Base-by-base conservation (phyloP, 2,329 filamentous ascomycete species). In the Aspergillus vadensis region DNA sequence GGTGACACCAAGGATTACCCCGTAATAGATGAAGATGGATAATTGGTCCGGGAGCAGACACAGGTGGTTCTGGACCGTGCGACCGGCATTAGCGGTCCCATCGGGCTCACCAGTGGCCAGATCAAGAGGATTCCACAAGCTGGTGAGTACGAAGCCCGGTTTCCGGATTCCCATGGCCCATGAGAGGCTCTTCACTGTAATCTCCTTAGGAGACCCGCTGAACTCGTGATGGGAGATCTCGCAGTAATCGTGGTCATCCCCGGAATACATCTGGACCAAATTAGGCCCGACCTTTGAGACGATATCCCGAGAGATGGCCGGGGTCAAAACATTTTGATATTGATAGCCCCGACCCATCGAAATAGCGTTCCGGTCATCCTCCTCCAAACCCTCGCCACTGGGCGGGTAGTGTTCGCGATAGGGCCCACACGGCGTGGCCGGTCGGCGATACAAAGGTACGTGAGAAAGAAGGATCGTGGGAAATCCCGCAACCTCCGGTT, bases 211-310 rank as follows among this genome's bases (percentile, higher is more conserved):
- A 0, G 81, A 79, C 36, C 83, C 83, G 64, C 87, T 87, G 61
- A 88, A 86, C 17, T 86, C 83, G 2, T 87, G 86, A 75, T 99
- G 95, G 0, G 88, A 83, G 6, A 98, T 80, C 70, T 97, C 93
- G 78, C 95, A 99, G 79, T 98, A 97, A 79, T 99, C 95, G 79
- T 99, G 95, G 72, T 99, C 95, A 69, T 99, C 95, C 10, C 95
- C 95, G 0, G 92, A 97, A 72, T 98, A 99, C 47, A 93, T 90
- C 65, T 95, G 90, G 3, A 86, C 83, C 12, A 98, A 86, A 63
- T 95, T 91, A 36, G 76, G 71, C 0, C 92, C 92, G 36, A 97
- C 82, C 64, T 88, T 91, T 61, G 88, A 84, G 44, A 97, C 80
- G 39, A 99, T 81, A 55, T 88, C 87, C 49, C 87, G 83, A 0